Base-by-base conservation (phyloP, 441 rosid species). In the Pelargonium citronellum region DNA sequence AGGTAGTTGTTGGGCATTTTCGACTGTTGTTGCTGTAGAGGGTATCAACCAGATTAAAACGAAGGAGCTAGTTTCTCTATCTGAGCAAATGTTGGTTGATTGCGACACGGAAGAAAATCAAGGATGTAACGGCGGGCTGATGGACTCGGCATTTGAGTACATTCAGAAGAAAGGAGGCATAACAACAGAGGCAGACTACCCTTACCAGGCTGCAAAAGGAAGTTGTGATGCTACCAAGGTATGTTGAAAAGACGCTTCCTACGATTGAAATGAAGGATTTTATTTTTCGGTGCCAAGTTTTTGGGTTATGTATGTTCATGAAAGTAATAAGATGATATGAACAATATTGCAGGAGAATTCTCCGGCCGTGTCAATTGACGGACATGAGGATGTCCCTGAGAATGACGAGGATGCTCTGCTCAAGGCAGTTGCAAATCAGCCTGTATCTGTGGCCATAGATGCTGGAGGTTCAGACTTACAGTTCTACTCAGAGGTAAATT, bases 71-170 rank as follows among this genome's bases (percentile, higher is more conserved):
- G 57, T 49, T n/a, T 11, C 57, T 13, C 57, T 49, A 15, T 49
- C 57, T 1, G 57, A 49, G 16, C 57, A 49, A 49, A 6, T 11
- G 57, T 49, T 49, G 17, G n/a, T 49, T 11, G 57, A 93, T 39
- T 93, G 96, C 73, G 97, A 93, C 82, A 91, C 79, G 17, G 64
- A 75, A 22, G 75, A 86, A 73, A 89, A 91, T 67, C 80, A 88
- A 49, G 98, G 98, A 37, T 93, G 96, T 67, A 79, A 79, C 53
- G 97, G 98, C 62, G 97, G 98, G 43, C 74, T 91, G 2, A 89
- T 93, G 98, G 97, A 91, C 7, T 37, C 65, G 68, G 96, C 98
- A 10, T 91, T 88, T 70, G 91, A 89, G 37, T 93, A 83, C 81
- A 88, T 91, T 75, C 79, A 83, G 79, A 60, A 81, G 51, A 83